A percentile compares a stretch with the other conserved stretches of the same genome.
phyloP scores from a whole-genome alignment of 2,329 filamentous ascomycete genomes.

The Blumeriella jaapii region DNA sequence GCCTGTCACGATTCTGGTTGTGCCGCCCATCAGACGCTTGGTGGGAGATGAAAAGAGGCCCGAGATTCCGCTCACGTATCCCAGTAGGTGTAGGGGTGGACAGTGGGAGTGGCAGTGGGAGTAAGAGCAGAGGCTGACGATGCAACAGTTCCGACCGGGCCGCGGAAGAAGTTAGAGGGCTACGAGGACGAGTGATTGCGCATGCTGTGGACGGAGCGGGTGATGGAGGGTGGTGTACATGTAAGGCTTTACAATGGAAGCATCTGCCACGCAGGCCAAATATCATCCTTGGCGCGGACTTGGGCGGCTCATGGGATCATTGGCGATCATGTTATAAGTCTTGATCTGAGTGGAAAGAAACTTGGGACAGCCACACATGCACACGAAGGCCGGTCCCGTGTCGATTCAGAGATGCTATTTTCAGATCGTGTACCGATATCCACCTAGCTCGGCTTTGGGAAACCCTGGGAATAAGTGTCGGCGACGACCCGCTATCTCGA shows the following conservation, averaged over 20 bases:
- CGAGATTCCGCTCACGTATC: constrained; percentile 80
- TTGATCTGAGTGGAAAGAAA: no score
- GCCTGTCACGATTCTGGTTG: constrained; percentile 56
- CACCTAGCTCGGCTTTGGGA: no score
- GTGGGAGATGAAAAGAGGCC: constrained; percentile 64
- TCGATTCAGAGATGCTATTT: no score
- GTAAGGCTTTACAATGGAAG: constrained; percentile 12
- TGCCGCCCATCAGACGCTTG: constrained; percentile 60
- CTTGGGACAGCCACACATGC: no score
- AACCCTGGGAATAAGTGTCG: no score
- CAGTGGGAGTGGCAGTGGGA: neutral
- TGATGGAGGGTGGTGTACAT: constrained; percentile 9
- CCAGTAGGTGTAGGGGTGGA: constrained; percentile 58
- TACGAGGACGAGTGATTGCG: constrained; percentile 39
- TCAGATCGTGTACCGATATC: no score
- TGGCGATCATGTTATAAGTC: no score
- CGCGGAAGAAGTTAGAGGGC: constrained; percentile 46
- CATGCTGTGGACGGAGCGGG: neutral
- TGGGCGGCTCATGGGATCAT: no score
- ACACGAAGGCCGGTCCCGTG: no score
- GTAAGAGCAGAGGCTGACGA: constrained; percentile 14
- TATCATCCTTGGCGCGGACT: no score
- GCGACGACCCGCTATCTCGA: no score
- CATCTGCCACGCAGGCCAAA: neutral
- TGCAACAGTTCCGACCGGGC: constrained; percentile 41